These are phyloP conservation scores for Amylocarpus encephaloides DNA, from an alignment of 2,329 filamentous ascomycete species.

Conservation along the genomic window DNA sequence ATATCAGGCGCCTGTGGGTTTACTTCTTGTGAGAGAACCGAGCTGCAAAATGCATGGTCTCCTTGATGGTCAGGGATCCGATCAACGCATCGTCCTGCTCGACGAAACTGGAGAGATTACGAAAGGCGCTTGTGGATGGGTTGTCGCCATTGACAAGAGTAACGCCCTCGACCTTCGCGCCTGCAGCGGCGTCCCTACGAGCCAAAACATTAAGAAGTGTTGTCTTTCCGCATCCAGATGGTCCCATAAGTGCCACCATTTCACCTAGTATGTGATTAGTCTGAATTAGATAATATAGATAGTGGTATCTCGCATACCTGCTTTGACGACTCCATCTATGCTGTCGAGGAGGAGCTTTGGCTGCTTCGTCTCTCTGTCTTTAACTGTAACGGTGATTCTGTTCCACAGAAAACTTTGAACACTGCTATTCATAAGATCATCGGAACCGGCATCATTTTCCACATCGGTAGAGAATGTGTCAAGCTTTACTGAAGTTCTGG, in stretches of 20 bases:
- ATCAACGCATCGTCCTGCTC: constrained; percentile 85
- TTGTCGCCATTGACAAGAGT: constrained; percentile 57
- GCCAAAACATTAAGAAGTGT: constrained; percentile 78
- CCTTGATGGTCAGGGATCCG: constrained; percentile 70
- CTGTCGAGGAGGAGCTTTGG: constrained; percentile 57
- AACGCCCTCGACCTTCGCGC: constrained; percentile 47
- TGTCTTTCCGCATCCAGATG: constrained; percentile 69
- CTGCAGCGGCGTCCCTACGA: constrained; percentile 45
- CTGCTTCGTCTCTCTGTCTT: constrained; percentile 60
- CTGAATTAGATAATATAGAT: neutral
- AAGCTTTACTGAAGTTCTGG: neutral
- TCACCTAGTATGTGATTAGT: constrained; percentile 44
- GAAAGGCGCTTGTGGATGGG: constrained; percentile 50
- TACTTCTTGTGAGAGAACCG: constrained; percentile 55
- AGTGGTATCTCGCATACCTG: constrained; percentile 38
- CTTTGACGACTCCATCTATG: constrained; percentile 57
- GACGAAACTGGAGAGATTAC: constrained; percentile 67
- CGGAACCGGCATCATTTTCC: constrained; percentile 22
- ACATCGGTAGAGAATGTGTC: constrained; percentile 18
- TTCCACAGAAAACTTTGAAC: constrained; percentile 62
- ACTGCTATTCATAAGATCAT: constrained; percentile 54
- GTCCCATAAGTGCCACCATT: constrained; percentile 76
- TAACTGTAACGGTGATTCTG: constrained; percentile 62
- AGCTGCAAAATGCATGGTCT: constrained; percentile 74
- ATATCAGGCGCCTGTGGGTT: constrained; percentile 8